Percentiles rank a stretch among this genome's conserved stretches.
These are phyloP conservation scores for Fusarium sp. DNA, from an alignment of 2,329 filamentous ascomycete genomes.

Conservation along the genomic window DNA sequence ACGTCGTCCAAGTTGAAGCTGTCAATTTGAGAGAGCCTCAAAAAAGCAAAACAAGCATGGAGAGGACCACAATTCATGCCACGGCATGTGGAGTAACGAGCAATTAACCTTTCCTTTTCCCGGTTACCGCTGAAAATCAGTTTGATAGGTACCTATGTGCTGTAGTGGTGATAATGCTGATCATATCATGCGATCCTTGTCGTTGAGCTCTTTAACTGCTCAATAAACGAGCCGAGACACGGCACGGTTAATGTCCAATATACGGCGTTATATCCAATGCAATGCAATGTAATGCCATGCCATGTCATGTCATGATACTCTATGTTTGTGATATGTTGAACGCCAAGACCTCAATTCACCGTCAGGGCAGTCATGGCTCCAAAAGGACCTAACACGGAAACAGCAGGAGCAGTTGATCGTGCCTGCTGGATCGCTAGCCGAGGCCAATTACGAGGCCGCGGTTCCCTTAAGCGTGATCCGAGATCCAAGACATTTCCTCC, in stretches of 20 bases:
- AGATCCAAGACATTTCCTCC: conserved; percentile 30
- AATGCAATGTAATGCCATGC: not conserved
- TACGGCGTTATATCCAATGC: not conserved
- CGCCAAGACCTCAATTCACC: not conserved
- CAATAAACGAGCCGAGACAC: not conserved
- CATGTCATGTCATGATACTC: not conserved
- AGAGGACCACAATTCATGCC: not conserved
- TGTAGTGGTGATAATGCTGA: not conserved
- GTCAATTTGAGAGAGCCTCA: conserved; percentile 15
- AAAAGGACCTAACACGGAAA: conserved; percentile 27
- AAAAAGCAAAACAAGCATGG: conserved; percentile 9
- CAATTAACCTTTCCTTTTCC: not conserved
- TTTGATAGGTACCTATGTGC: too few species aligned
- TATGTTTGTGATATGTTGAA: not conserved
- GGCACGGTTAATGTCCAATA: not conserved
- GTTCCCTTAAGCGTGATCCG: conserved; percentile 22
- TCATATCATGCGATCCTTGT: conserved; percentile 4
- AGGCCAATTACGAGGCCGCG: conserved; percentile 20
- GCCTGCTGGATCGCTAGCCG: not conserved
- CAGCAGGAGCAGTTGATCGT: conserved; percentile 26
- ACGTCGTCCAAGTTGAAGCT: not conserved
- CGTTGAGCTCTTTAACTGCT: not conserved
- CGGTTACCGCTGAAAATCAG: not conserved
- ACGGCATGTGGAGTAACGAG: not conserved
- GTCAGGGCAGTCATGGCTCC: not conserved